Evolutionary conservation across 768 basidiomycete species (phyloP).

Genomic region (Lanmaoa rubissima): DNA sequence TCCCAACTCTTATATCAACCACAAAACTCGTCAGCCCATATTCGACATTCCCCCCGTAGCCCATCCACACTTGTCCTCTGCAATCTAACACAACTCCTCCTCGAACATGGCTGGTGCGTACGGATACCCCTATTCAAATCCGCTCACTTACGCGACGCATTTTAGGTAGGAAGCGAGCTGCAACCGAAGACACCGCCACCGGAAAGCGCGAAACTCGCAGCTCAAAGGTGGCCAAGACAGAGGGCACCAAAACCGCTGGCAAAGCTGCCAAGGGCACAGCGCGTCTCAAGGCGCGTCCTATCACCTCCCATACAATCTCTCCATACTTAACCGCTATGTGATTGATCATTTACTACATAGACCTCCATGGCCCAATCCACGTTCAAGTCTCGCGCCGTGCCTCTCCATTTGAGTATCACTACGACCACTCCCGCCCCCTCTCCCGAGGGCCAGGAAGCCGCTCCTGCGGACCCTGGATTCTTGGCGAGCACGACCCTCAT

Average conservation of each 20-base stretch:
- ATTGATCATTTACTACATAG: slow-evolving; percentile 27
- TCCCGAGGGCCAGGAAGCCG: slow-evolving; percentile 30
- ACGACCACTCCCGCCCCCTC: slow-evolving; percentile 62
- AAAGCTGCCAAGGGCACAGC: slow-evolving; percentile 39
- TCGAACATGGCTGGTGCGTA: slow-evolving; percentile 32
- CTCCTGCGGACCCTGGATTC: slow-evolving; percentile 54
- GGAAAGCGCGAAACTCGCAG: slow-evolving; percentile 42
- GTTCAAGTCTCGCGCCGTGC: slow-evolving; percentile 66
- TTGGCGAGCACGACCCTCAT: slow-evolving; percentile 55
- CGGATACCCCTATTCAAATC: slow-evolving; percentile 11
- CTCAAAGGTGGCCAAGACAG: slow-evolving; percentile 52
- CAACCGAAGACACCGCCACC: slow-evolving; percentile 33
- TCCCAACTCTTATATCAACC: slow-evolving; percentile 11
- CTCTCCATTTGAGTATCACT: slow-evolving; percentile 66
- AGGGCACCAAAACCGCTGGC: slow-evolving; percentile 30
- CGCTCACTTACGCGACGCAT: background rate
- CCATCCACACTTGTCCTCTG: background rate
- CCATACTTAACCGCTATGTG: slow-evolving; percentile 2
- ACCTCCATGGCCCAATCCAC: slow-evolving; percentile 44
- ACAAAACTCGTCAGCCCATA: background rate
- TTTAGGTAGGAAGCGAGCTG: slow-evolving; percentile 46
- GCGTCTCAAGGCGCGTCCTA: slow-evolving; percentile 44
- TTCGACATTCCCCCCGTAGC: background rate
- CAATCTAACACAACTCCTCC: background rate
- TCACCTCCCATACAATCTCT: background rate